Percentiles rank a stretch among this genome's conserved stretches.
Conservation (phyloP, 345 rosid species). For the Arabis hirsuta region DNA sequence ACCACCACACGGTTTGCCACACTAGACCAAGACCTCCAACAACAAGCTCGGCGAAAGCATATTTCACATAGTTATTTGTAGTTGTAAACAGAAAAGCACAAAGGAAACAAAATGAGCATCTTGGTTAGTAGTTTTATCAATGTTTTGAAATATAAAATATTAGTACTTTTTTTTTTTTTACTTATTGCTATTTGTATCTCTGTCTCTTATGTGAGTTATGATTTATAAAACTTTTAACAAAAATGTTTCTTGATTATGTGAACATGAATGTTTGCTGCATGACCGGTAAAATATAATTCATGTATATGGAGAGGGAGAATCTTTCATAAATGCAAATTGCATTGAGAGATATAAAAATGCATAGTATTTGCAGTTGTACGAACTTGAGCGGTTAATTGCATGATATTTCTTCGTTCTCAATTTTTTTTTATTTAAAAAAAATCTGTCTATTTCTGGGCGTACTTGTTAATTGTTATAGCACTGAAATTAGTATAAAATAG, state of each 20-base stretch:
- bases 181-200: neutral
- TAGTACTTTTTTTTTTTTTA: too few relatives aligned
- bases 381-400: conserved; percentile 17
- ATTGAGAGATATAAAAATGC: neutral
- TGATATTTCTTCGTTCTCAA: neutral
- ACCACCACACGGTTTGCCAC: too few relatives aligned
- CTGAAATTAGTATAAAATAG: conserved; percentile 1
- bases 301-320: conserved; percentile 17
- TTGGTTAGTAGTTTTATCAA: too few relatives aligned
- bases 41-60: too few relatives aligned
- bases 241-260: neutral
- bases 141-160: too few relatives aligned
- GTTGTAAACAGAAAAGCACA: too few relatives aligned
- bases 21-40: too few relatives aligned
- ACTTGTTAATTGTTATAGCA: neutral
- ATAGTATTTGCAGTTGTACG: conserved; percentile 1
- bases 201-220: neutral
- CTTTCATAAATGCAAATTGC: conserved; percentile 30
- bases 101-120: too few relatives aligned
- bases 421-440: too few relatives aligned
- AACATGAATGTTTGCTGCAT: conserved; percentile 37
- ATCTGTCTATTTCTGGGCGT: neutral
- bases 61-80: too few relatives aligned
- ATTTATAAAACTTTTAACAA: neutral
- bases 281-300: conserved; percentile 25